Base-by-base conservation (phyloP, 345 rosid genomes). In the Zanthoxylum bungeanum region DNA sequence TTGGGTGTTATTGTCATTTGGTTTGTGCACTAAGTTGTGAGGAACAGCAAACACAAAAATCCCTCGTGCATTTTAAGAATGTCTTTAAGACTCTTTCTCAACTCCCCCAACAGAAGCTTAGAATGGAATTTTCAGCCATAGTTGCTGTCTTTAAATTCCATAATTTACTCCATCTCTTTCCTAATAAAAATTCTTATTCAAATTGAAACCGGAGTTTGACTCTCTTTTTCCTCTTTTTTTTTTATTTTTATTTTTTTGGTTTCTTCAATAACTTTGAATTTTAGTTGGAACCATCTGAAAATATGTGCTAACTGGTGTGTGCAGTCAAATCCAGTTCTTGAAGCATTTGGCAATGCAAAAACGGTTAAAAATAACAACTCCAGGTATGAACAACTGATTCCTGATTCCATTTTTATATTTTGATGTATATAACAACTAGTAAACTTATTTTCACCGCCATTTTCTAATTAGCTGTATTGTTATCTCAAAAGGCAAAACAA, bases 261-360 rank as follows among this genome's bases (percentile, higher is more conserved):
- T n/a, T n/a, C n/a, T n/a, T n/a, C n/a, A n/a, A n/a, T n/a, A n/a
- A 12, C 61, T 68, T 66, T 56, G 61, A 46, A n/a, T 64, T 36
- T 60, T 28, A 37, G 28, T 49, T 60, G 46, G 63, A 33, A n/a
- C 25, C 40, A 53, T 30, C 47, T 77, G 25, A 64, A 52, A 40
- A 58, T 46, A 30, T 76, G 50, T 66, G 39, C 76, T 75, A 77
- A 74, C 58, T 64, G 73, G 65, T 67, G 36, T 67, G 64, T 87
- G 89, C 88, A 91, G 98, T 93, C 98, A 60, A 93, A 93, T 85
- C 97, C 97, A 68, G 95, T 91, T 77, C 92, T 93, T 11, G 98
- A 93, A 80, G 98, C 98, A 56, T 93, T 93, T 81, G 98, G 98
- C 68, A 93, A 93, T 72, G 98, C 97, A 31, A 93, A 93, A 85